Evolutionary conservation across 2,329 filamentous ascomycete species (phyloP), one percentile per base, ranked within the genome.

Genomic region (Colletotrichum tofieldiae): DNA sequence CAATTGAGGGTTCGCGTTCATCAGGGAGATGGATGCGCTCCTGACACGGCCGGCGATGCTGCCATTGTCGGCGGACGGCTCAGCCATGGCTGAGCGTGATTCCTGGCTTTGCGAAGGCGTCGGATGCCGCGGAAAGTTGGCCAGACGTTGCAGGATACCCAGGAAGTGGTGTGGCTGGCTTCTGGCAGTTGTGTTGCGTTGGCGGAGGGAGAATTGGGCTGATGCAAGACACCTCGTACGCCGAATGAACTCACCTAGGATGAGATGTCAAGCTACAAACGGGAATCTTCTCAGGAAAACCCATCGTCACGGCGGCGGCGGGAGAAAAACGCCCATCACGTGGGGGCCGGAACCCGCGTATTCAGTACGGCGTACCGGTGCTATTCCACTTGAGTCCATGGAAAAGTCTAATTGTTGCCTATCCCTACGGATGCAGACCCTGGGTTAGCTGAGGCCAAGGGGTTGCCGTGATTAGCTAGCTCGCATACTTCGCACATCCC

Each of bases 1-100:
- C 51, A 79, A 72, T 70, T 79, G 78, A 2, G 77, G 78, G 59
- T 77, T 79, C 52, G 74, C 73, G 41, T 78, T 77, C 45, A 78
- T 72, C 56, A 79, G 35, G 18, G 77, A 77, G 55, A 78, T 18
- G 35, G 78, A 79, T 14, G 77, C 78, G 43, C 76, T 71, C 8
- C 78, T 72, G 74, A 75, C 78, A 59, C 76, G 76, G 45, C 73
- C 73, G 51, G 75, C 74, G 70, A 78, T 73, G 65, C 74, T 65
- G 23, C 43, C 62, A 54, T 62, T 69, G 20, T 59, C 35, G 39
- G 43, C 63, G 52, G 65, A 12, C 12, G 63, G 55, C 20, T 70
- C 68, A n/a, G 71, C 52, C 71, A 73, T 73, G 26, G 32, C 56
- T 29, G 16, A 26, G 5, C 16, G 37, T n/a, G 35, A 7, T 81